Evolutionary conservation across 371 early-diverging fungal species (phyloP).

Genomic region (Gilbertella persicaria): DNA sequence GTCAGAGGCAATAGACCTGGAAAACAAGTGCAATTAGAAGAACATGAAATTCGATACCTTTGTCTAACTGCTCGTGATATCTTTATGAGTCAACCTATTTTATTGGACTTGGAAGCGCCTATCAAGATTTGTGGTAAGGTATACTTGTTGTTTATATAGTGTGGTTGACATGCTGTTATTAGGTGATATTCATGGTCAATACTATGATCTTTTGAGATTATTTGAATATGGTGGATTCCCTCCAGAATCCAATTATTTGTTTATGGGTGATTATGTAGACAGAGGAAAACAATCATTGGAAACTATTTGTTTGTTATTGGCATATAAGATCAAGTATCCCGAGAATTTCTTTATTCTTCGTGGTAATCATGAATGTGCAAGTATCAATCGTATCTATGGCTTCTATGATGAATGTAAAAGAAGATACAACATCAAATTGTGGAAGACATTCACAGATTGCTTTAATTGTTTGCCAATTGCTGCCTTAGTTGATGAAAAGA

Average conservation of each 20-base stretch:
- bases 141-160: conserved; percentile 81
- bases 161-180: conserved; percentile 38
- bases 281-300: conserved; percentile 91
- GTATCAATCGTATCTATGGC: conserved; percentile 97
- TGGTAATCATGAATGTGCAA: conserved; percentile 95
- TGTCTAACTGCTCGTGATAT: conserved; percentile 90
- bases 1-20: conserved; percentile 95
- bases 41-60: conserved; percentile 85
- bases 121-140: conserved; percentile 87
- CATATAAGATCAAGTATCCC: conserved; percentile 95
- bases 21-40: conserved; percentile 78
- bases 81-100: conserved; percentile 90
- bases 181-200: conserved; percentile 85
- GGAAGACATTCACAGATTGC: conserved; percentile 98
- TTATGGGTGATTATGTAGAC: conserved; percentile 97
- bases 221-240: conserved; percentile 95
- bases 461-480: conserved; percentile 99
- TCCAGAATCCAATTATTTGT: conserved; percentile 89
- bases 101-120: conserved; percentile 96
- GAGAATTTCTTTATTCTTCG: conserved; percentile 96
- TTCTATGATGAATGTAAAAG: conserved; percentile 99
- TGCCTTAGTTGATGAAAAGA: conserved; percentile 96
- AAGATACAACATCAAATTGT: conserved; percentile 92
- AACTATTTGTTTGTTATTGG: conserved; percentile 72
- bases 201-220: conserved; percentile 91